Conservation (phyloP, 805 yeast species). For the Blastobotrys terrestris region DNA sequence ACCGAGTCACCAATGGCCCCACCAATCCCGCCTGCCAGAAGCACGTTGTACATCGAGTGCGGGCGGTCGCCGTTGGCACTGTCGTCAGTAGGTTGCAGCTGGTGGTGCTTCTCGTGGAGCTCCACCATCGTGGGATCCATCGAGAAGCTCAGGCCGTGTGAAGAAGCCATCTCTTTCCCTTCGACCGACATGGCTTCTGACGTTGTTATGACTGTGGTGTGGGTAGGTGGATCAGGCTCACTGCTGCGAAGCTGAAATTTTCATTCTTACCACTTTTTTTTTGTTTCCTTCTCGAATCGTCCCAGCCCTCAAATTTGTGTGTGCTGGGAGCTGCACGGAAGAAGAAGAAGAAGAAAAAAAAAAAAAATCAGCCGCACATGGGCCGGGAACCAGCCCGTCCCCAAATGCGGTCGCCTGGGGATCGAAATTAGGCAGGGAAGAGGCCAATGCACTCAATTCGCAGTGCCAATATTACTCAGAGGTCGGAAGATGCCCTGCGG, state of each 20-base stretch:
- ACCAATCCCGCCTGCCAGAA: constrained; percentile 91
- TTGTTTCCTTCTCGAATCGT: not conserved
- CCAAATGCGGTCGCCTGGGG: too few relatives aligned
- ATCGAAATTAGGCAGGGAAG: too few relatives aligned
- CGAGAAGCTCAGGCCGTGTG: not conserved
- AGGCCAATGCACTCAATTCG: too few relatives aligned
- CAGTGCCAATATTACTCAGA: too few relatives aligned
- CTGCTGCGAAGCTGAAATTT: not conserved
- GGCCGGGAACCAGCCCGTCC: too few relatives aligned
- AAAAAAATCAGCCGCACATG: not conserved
- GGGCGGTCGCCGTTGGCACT: not conserved
- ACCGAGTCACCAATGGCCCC: constrained; percentile 87
- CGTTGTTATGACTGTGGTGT: not conserved
- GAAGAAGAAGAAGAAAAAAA: not conserved
- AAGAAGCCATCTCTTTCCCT: not conserved
- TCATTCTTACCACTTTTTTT: not conserved
- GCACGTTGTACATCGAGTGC: constrained; percentile 26
- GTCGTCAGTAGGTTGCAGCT: not conserved
- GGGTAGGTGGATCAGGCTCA: too few relatives aligned
- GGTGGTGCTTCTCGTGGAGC: not conserved
- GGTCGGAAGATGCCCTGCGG: too few relatives aligned
- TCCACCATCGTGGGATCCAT: not conserved
- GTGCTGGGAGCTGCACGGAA: not conserved
- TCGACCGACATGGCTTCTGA: not conserved
- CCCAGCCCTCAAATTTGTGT: not conserved